Conservation (phyloP, 148 eudicot species). For the Vaccinium vitisidaea region DNA sequence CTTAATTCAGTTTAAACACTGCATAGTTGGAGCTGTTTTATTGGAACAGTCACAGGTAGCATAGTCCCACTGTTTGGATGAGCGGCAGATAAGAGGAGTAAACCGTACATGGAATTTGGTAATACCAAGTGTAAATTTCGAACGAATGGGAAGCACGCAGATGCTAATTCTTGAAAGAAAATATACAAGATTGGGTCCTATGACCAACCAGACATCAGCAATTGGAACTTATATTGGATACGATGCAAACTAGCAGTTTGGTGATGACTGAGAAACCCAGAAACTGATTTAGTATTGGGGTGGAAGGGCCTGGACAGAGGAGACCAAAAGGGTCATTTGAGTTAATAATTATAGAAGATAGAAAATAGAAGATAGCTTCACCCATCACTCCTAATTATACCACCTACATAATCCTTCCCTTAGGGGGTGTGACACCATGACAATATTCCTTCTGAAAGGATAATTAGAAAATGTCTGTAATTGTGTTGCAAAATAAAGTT, state of each 20-base stretch:
- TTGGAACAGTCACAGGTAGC: too few species aligned
- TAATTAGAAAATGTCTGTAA: background rate
- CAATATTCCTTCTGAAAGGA: background rate
- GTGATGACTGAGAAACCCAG: background rate
- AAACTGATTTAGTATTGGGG: background rate
- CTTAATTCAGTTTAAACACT: too few species aligned
- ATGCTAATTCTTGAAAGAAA: background rate
- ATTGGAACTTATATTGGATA: background rate
- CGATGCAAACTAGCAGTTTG: background rate
- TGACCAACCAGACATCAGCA: background rate
- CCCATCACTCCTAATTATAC: background rate
- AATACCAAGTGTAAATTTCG: background rate
- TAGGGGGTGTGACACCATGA: background rate
- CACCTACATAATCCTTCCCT: background rate
- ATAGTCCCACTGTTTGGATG: background rate
- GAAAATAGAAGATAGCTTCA: background rate
- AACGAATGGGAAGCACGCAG: background rate
- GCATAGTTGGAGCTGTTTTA: too few species aligned
- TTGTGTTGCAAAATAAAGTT: background rate
- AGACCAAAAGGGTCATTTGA: background rate
- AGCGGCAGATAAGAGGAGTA: background rate
- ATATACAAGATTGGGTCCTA: background rate
- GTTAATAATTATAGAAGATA: background rate
- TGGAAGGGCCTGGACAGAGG: background rate
- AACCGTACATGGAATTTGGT: background rate